Percentiles rank a stretch among this genome's conserved stretches.
These are phyloP conservation scores for Pichiaceae sp. DNA, from an alignment of 1,139 yeast genomes.

Conservation along the genomic window DNA sequence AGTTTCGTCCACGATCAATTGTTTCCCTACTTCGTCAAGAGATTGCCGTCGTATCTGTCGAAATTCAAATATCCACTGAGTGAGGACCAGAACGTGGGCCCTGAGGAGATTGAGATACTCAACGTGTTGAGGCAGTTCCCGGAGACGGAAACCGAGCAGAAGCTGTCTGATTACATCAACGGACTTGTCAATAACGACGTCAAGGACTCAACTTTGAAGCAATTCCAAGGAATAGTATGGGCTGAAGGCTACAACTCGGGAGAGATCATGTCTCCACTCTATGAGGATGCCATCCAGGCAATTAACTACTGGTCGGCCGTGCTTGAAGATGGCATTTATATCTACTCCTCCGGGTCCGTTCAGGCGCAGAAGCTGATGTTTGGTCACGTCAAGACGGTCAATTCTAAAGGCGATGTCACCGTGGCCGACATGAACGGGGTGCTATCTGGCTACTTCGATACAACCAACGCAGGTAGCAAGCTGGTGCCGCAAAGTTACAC, in stretches of 20 bases:
- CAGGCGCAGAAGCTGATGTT: conserved; percentile 78
- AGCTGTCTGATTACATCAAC: conserved; percentile 34
- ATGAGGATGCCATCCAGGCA: conserved; percentile 58
- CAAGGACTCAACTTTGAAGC: conserved; percentile 71
- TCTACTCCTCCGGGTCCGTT: conserved; percentile 89
- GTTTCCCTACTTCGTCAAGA: conserved; percentile 37
- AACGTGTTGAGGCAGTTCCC: conserved; percentile 40
- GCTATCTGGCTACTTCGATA: conserved; percentile 71
- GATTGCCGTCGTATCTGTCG: conserved; percentile 26
- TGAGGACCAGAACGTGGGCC: conserved; percentile 10
- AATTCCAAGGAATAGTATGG: conserved; percentile 84
- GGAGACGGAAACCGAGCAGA: conserved; percentile 5
- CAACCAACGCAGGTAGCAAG: conserved; percentile 76
- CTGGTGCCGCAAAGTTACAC: conserved; percentile 48
- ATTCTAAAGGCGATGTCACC: conserved; percentile 14
- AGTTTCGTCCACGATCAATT: conserved; percentile 73
- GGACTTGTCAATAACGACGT: conserved; percentile 56
- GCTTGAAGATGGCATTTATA: conserved; percentile 36
- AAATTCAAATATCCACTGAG: conserved; percentile 30
- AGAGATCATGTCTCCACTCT: conserved; percentile 69
- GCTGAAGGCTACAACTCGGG: conserved; percentile 68
- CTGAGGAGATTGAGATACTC: conserved; percentile 15
- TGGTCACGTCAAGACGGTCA: conserved; percentile 38
- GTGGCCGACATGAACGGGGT: conserved; percentile 42
- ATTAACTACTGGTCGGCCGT: conserved; percentile 31